These are phyloP conservation scores for Omphalea diandra DNA, from an alignment of 441 rosid species.

Conservation along the genomic window DNA sequence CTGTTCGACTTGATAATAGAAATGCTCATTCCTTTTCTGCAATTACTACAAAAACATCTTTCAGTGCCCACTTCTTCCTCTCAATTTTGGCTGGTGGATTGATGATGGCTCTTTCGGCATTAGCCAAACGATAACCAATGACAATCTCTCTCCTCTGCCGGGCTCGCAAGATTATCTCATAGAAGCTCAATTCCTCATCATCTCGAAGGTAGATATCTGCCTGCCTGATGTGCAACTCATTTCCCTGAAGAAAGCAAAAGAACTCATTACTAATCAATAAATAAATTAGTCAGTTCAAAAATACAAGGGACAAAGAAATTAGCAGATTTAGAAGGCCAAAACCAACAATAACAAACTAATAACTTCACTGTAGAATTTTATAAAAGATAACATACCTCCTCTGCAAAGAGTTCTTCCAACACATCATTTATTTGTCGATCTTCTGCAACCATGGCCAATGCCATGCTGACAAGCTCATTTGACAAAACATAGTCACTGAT, in stretches of 20 bases:
- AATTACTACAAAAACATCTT: slow-evolving; percentile 59
- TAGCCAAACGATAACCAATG: slow-evolving; percentile 55
- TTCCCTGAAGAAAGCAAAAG: slow-evolving; percentile 44
- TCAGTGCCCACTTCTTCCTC: slow-evolving; percentile 46
- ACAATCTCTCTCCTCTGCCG: slow-evolving; percentile 60
- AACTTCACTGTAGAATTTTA: slow-evolving; percentile 4
- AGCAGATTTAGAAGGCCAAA: too few species aligned
- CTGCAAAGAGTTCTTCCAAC: slow-evolving; percentile 70
- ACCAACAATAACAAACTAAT: background rate
- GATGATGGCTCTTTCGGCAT: slow-evolving; percentile 61
- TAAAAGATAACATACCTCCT: slow-evolving; percentile 49
- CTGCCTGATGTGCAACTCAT: slow-evolving; percentile 63
- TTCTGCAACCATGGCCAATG: slow-evolving; percentile 81
- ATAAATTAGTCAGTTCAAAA: too few species aligned
- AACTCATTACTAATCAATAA: background rate
- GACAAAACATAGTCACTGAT: slow-evolving; percentile 74
- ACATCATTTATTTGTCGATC: slow-evolving; percentile 70
- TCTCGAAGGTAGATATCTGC: slow-evolving; percentile 58
- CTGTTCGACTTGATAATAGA: too few species aligned
- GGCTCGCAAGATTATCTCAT: slow-evolving; percentile 53
- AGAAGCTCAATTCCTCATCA: slow-evolving; percentile 71
- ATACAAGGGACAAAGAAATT: too few species aligned
- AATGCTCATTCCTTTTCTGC: slow-evolving; percentile 51
- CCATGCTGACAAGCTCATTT: slow-evolving; percentile 84
- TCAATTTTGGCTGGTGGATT: slow-evolving; percentile 54